These are phyloP conservation scores for Lathyrus sativus DNA, from an alignment of 306 rosid species.

Conservation along the genomic window DNA sequence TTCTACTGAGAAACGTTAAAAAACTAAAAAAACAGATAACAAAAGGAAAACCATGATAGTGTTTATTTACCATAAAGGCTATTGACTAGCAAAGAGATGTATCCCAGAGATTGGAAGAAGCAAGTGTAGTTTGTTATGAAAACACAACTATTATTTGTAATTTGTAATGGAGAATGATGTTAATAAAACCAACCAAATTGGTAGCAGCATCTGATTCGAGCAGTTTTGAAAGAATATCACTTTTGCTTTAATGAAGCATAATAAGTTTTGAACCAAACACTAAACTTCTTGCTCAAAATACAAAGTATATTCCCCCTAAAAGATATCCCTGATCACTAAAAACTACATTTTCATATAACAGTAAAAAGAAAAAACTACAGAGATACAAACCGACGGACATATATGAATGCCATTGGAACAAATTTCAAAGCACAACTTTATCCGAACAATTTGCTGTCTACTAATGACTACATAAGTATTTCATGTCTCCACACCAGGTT, in stretches of 20 bases:
- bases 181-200: conserved; percentile 28
- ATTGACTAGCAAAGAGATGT: neutral
- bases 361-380: neutral
- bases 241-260: conserved; percentile 14
- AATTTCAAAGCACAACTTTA: conserved; percentile 16
- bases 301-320: conserved; percentile 3
- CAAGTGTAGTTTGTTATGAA: neutral
- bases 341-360: neutral
- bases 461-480: neutral
- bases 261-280: neutral
- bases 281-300: conserved; percentile 1
- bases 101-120: conserved; percentile 15
- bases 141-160: neutral
- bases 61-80: conserved; percentile 37
- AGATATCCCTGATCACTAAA: neutral
- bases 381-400: neutral
- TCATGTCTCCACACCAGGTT: conserved; percentile 10
- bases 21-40: conserved; percentile 1
- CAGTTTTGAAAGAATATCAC: conserved; percentile 28
- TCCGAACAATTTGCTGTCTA: conserved; percentile 17
- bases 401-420: conserved; percentile 21
- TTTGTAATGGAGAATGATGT: conserved; percentile 7
- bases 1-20: neutral
- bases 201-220: conserved; percentile 50
- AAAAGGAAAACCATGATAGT: neutral